phyloP scores from a whole-genome alignment of 2,329 filamentous ascomycete genomes.

The Fusarium sp. region DNA sequence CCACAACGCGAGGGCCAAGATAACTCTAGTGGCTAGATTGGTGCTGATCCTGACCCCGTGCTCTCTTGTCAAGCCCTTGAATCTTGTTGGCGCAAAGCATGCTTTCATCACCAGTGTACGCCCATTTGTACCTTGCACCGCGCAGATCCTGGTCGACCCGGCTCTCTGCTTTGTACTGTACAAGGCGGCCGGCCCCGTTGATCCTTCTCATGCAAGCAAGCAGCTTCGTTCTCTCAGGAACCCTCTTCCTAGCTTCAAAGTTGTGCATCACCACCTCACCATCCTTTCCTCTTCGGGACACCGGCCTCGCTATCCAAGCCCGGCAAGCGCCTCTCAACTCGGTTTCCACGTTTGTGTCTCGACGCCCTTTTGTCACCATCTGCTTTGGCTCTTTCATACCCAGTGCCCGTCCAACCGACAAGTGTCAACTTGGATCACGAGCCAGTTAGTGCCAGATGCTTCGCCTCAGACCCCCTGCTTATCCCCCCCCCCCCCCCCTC shows the following conservation, averaged over 20 bases:
- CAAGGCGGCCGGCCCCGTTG: conserved; percentile 19
- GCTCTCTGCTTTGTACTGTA: conserved; percentile 6
- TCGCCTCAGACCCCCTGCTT: conserved; percentile 31
- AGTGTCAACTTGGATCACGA: conserved; percentile 42
- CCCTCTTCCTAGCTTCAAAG: conserved; percentile 12
- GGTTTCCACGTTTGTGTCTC: conserved; percentile 23
- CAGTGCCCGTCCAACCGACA: conserved; percentile 22
- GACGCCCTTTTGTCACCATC: conserved; percentile 11
- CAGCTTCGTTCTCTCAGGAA: conserved; percentile 29
- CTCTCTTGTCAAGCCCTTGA: background rate
- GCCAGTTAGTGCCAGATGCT: conserved; percentile 39
- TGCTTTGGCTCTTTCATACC: conserved; percentile 18
- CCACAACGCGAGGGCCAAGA: conserved; percentile 27
- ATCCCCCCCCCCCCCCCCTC: background rate
- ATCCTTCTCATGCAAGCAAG: conserved; percentile 36
- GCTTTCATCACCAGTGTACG: conserved; percentile 1
- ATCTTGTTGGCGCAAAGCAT: conserved; percentile 4
- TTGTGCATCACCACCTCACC: conserved; percentile 24
- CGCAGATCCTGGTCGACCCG: conserved; percentile 21
- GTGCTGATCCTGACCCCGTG: conserved; percentile 2
- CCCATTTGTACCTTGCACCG: conserved; percentile 20
- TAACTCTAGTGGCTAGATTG: background rate
- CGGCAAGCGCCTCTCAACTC: conserved; percentile 23
- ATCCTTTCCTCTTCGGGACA: conserved; percentile 37
- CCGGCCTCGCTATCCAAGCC: conserved; percentile 33